These are phyloP conservation scores for Chenopodium formosanum DNA, from an alignment of 148 eudicot species.

Conservation along the genomic window DNA sequence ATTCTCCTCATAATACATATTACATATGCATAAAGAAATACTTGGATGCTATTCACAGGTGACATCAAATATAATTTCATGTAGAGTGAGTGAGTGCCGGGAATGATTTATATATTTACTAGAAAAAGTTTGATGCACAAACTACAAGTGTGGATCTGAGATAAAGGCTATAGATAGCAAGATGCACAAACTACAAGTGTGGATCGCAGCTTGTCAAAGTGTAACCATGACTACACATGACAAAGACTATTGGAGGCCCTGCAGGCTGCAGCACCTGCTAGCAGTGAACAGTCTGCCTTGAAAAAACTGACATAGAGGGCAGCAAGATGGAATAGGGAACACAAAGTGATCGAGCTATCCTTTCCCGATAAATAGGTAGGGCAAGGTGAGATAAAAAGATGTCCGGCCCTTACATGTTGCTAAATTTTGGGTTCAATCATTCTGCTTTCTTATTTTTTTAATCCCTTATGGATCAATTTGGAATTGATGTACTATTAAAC, in stretches of 20 bases:
- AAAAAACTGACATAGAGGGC: not conserved
- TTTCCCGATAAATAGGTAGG: not conserved
- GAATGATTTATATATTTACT: no score
- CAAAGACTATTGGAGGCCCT: not conserved
- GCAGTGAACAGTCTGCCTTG: not conserved
- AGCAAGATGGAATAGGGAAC: not conserved
- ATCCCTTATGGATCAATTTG: not conserved
- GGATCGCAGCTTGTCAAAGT: not conserved
- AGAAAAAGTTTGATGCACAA: not conserved
- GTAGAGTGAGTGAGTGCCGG: not conserved
- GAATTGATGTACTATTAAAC: not conserved
- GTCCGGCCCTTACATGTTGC: not conserved
- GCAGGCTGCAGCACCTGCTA: not conserved
- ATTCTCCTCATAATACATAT: not conserved
- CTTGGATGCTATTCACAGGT: not conserved
- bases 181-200: not conserved
- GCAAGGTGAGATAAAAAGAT: not conserved
- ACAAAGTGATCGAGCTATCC: not conserved
- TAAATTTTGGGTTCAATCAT: constrained; percentile 1
- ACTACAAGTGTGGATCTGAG: not conserved
- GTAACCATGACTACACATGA: not conserved
- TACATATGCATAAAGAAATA: not conserved
- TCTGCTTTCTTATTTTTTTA: not conserved
- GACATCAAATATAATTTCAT: not conserved
- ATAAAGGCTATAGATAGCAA: not conserved